Base-by-base conservation (phyloP, 2,329 filamentous ascomycete genomes). In the Didymella keratinophila region DNA sequence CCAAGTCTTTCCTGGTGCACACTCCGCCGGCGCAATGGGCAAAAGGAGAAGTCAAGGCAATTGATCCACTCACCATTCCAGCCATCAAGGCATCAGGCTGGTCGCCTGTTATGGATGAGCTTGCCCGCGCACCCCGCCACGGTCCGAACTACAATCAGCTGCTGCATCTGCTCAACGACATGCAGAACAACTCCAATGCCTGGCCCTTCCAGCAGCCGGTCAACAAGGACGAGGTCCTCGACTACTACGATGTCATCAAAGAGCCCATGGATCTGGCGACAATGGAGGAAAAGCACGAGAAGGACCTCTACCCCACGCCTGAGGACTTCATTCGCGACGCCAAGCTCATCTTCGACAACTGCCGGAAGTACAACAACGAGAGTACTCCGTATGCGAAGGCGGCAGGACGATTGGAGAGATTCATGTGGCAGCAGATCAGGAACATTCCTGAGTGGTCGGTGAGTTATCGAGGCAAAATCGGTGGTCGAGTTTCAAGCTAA, bases 221-320 rank as follows among this genome's bases (percentile, higher is more conserved):
- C 66, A 97, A 96, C 75, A 89, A 90, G 66, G 95, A 99, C 70
- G 95, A 98, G 66, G 95, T 99, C 0, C 88, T 92, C n/a, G 95
- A 99, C 76, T 99, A 99, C 80, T 98, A 98, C 81, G 92, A 97
- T 59, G 93, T 98, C 61, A 99, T 99, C 81, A 93, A 93, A 74
- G 91, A 97, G 76, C 95, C 95, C 34, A 99, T 99, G 95, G 95
- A 97, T 74, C 83, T 97, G 46, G 89, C 87, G 46, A 97, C 93
- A 20, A 98, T 99, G 94, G 95, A 98, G 78, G 88, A 87, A 67
- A 96, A 96, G 78, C 89, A 97, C 63, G 93, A 98, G 72, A 92
- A 92, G 37, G 95, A 98, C 78, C 86, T 94, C 71, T 99, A 99
- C 74, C 86, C 88, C 16, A 93, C 87, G 0, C 94, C 95, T 0